Conservation (phyloP, 495 filamentous ascomycete species). For the Aspergillus avenaceus region DNA sequence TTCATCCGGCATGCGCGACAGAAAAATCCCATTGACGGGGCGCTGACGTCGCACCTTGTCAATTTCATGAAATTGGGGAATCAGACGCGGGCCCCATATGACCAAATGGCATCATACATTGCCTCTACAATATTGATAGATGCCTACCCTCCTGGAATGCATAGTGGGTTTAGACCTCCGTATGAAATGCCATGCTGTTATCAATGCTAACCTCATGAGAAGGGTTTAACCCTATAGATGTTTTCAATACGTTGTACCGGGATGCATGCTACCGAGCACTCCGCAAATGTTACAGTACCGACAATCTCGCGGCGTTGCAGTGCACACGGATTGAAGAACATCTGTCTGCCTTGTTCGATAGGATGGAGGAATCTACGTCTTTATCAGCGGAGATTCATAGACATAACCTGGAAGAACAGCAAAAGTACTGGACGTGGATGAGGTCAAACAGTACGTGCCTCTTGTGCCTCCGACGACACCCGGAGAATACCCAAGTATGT, state of each 20-base stretch:
- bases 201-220: neutral
- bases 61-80: conserved; percentile 8
- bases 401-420: neutral
- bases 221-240: conserved; percentile 15
- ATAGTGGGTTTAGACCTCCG: conserved; percentile 12
- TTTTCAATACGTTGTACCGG: conserved; percentile 18
- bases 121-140: conserved; percentile 23
- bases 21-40: conserved; percentile 13
- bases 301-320: conserved; percentile 2
- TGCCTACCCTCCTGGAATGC: conserved; percentile 21
- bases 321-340: conserved; percentile 1
- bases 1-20: conserved; percentile 15
- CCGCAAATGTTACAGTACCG: conserved; percentile 7
- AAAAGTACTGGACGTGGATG: conserved; percentile 3
- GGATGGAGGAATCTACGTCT: neutral
- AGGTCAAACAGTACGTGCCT: conserved; percentile 10
- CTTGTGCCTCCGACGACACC: conserved; percentile 15
- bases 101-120: conserved; percentile 13
- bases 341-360: conserved; percentile 1
- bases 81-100: conserved; percentile 5
- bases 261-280: conserved; percentile 10
- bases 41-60: conserved; percentile 15
- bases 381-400: conserved; percentile 2
- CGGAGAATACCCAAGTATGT: conserved; percentile 24
- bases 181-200: neutral